A percentile compares a stretch with the other conserved stretches of the same genome.
These are phyloP conservation scores for Dactylorhiza incarnata DNA, from an alignment of 106 monocot genomes.

Conservation along the genomic window DNA sequence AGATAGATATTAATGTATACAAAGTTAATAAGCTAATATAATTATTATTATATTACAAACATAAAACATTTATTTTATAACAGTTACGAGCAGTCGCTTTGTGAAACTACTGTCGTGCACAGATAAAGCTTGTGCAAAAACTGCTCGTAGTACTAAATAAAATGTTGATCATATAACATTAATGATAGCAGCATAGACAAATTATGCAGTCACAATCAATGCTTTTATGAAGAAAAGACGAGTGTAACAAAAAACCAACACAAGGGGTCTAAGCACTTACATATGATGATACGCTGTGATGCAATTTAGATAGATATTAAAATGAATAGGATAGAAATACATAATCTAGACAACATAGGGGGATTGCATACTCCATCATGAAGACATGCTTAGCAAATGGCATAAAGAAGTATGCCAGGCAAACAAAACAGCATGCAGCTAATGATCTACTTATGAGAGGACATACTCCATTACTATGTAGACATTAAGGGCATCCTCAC, in stretches of 20 bases:
- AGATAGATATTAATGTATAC: too few relatives aligned
- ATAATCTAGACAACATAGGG: background rate
- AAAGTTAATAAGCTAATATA: too few relatives aligned
- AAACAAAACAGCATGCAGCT: background rate
- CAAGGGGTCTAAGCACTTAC: background rate
- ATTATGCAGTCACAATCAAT: background rate
- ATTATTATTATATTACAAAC: too few relatives aligned
- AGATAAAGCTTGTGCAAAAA: too few relatives aligned
- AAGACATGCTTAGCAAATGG: background rate
- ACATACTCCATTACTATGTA: slow-evolving; percentile 98
- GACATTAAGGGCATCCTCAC: slow-evolving; percentile 92
- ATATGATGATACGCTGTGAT: background rate
- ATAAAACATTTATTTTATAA: too few relatives aligned
- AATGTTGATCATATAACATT: background rate
- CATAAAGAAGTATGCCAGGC: background rate
- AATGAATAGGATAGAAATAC: background rate
- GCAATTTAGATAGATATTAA: background rate
- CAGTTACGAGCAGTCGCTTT: too few relatives aligned
- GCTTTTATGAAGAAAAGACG: background rate
- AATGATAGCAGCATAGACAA: background rate
- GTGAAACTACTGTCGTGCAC: too few relatives aligned
- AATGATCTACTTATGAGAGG: slow-evolving; percentile 3
- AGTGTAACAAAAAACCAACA: background rate
- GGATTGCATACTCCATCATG: background rate
- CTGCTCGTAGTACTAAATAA: background rate